phyloP scores from a whole-genome alignment of 805 yeast species.

The Monosporozyma aerobia region DNA sequence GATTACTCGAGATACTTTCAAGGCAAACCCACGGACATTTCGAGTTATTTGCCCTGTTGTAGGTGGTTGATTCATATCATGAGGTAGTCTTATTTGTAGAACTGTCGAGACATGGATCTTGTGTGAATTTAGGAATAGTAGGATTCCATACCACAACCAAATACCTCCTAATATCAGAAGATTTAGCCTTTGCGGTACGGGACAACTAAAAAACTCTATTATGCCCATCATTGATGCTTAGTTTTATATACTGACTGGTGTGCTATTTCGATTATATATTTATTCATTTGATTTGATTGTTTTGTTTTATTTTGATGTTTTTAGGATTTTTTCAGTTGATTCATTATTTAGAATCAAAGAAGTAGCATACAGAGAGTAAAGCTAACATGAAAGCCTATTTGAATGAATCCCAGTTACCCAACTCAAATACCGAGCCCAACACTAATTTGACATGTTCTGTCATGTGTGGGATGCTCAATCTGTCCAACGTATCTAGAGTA shows the following conservation, averaged over 20 bases:
- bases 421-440: constrained; percentile 63
- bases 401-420: constrained; percentile 32
- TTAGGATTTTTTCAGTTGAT: not conserved
- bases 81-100: constrained; percentile 14
- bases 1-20: constrained; percentile 15
- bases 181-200: constrained; percentile 45
- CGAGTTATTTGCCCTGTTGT: constrained; percentile 35
- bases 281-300: not conserved
- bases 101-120: constrained; percentile 36
- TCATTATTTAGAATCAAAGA: not conserved
- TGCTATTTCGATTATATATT: not conserved
- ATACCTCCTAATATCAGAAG: constrained; percentile 41
- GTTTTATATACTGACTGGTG: not conserved
- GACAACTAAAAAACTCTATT: constrained; percentile 15
- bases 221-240: not conserved
- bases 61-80: constrained; percentile 18
- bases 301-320: not conserved
- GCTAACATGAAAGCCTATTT: not conserved
- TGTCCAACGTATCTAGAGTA: constrained; percentile 69
- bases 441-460: constrained; percentile 72
- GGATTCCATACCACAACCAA: constrained; percentile 44
- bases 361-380: not conserved
- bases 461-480: constrained; percentile 70
- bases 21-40: constrained; percentile 20
- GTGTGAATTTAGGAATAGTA: constrained; percentile 31